These are phyloP conservation scores for Cryptococcus sp. DNA, from an alignment of 1,284 basidiomycete genomes.

Conservation along the genomic window DNA sequence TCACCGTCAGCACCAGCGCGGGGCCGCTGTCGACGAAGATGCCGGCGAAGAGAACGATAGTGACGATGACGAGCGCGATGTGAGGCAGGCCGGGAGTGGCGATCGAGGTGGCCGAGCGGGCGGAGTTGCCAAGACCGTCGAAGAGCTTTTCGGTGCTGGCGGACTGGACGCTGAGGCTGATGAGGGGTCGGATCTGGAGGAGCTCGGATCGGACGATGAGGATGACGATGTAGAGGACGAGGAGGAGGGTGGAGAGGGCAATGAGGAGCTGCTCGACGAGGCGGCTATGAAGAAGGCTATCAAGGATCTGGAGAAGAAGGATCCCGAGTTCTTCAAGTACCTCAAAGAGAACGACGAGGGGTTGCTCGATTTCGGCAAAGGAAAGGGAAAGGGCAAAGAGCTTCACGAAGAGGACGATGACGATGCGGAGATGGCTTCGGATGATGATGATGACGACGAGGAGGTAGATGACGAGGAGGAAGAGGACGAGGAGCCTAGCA, in stretches of 20 bases:
- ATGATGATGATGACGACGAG: constrained; percentile 54
- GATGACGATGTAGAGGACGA: constrained; percentile 38
- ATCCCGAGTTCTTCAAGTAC: constrained; percentile 98
- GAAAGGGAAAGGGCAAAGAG: constrained; percentile 54
- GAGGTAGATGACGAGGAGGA: constrained; percentile 56
- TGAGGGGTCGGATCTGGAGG: constrained; percentile 54
- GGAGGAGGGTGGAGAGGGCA: constrained; percentile 56
- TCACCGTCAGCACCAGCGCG: constrained; percentile 47
- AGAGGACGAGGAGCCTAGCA: constrained; percentile 43
- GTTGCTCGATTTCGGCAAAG: constrained; percentile 71
- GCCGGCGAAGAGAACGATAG: constrained; percentile 57
- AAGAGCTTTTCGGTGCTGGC: constrained; percentile 70
- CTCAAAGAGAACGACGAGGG: constrained; percentile 93
- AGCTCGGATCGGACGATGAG: constrained; percentile 66
- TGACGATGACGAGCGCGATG: constrained; percentile 48
- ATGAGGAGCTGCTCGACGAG: constrained; percentile 60
- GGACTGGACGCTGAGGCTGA: constrained; percentile 46
- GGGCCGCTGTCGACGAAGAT: constrained; percentile 43
- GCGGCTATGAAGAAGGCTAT: constrained; percentile 73
- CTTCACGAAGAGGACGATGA: constrained; percentile 53
- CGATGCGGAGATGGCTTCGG: constrained; percentile 56
- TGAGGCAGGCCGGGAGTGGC: constrained; percentile 54
- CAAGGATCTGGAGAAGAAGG: constrained; percentile 88
- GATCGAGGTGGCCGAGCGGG: constrained; percentile 40
- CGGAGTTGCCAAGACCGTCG: constrained; percentile 62